Percentiles rank a stretch among this genome's conserved stretches.
These are phyloP conservation scores for Candida tunisiensis DNA, from an alignment of 1,139 yeast genomes.

Conservation along the genomic window DNA sequence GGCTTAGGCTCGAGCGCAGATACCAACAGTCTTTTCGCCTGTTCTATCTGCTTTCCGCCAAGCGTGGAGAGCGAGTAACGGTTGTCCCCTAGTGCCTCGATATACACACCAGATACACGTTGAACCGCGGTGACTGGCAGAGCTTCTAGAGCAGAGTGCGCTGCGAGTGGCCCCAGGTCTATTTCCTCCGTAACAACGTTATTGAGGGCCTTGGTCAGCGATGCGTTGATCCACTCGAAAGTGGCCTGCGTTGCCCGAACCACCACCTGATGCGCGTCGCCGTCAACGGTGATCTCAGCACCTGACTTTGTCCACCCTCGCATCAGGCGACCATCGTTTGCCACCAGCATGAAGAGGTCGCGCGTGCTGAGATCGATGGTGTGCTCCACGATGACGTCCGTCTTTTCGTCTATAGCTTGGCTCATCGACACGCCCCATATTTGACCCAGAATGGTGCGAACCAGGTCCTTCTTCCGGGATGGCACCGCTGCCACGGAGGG, in stretches of 20 bases:
- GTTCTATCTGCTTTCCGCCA: slow-evolving; percentile 4
- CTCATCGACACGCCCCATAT: slow-evolving; percentile 23
- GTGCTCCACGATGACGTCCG: slow-evolving; percentile 25
- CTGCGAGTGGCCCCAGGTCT: slow-evolving; percentile 6
- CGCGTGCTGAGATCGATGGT: slow-evolving; percentile 22
- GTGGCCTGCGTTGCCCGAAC: slow-evolving; percentile 19
- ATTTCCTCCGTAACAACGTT: slow-evolving; percentile 6
- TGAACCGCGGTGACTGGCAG: slow-evolving; percentile 12
- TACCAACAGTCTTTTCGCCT: slow-evolving; percentile 9
- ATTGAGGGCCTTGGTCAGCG: slow-evolving; percentile 9
- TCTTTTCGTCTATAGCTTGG: slow-evolving; percentile 16
- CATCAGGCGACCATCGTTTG: slow-evolving; percentile 28
- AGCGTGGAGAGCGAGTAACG: slow-evolving; percentile 7
- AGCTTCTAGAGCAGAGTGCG: slow-evolving; percentile 5
- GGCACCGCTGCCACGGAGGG: background rate
- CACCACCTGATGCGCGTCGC: slow-evolving; percentile 18
- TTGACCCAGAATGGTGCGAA: slow-evolving; percentile 16
- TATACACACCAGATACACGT: slow-evolving; percentile 10
- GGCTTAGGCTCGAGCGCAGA: slow-evolving; percentile 10
- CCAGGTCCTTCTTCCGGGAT: slow-evolving; percentile 5
- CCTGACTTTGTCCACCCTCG: slow-evolving; percentile 35
- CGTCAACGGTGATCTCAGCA: slow-evolving; percentile 28
- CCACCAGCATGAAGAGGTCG: slow-evolving; percentile 30
- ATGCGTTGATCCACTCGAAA: slow-evolving; percentile 15
- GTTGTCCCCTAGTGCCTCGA: slow-evolving; percentile 6